phyloP scores from a whole-genome alignment of 495 filamentous ascomycete genomes.

The Cenococcum geophilum region DNA sequence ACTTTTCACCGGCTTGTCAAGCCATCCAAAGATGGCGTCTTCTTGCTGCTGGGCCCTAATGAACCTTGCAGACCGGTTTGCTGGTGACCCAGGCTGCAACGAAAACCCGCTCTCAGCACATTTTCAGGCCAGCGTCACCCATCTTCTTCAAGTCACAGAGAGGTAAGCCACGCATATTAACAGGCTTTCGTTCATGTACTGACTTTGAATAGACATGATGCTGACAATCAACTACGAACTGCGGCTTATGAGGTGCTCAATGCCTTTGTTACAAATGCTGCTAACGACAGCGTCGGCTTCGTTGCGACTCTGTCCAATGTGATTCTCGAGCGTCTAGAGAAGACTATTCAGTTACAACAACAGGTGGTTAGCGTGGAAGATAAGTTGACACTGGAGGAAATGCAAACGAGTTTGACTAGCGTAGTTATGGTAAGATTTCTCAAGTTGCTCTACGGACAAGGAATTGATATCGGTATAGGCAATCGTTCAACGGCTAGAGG shows the following conservation, averaged over 20 bases:
- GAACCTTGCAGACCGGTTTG: constrained; percentile 95
- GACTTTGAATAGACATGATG: constrained; percentile 50
- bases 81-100: constrained; percentile 67
- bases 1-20: constrained; percentile 84
- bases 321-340: constrained; percentile 80
- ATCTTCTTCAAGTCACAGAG: constrained; percentile 78
- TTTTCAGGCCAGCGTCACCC: constrained; percentile 86
- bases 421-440: constrained; percentile 58
- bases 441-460: not conserved
- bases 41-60: constrained; percentile 99
- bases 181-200: constrained; percentile 1
- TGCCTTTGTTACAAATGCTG: constrained; percentile 83
- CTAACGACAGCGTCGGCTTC: constrained; percentile 72
- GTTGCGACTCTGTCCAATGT: constrained; percentile 77
- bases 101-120: constrained; percentile 83
- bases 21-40: constrained; percentile 91
- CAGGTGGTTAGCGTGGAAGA: constrained; percentile 97
- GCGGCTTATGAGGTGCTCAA: constrained; percentile 98
- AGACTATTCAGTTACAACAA: constrained; percentile 81
- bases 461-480: constrained; percentile 40
- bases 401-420: constrained; percentile 90
- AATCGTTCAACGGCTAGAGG: constrained; percentile 86
- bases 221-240: constrained; percentile 90
- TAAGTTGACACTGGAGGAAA: constrained; percentile 87
- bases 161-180: constrained; percentile 38